These are phyloP conservation scores for Populus ilicifolia DNA, from an alignment of 345 rosid species.

Conservation along the genomic window DNA sequence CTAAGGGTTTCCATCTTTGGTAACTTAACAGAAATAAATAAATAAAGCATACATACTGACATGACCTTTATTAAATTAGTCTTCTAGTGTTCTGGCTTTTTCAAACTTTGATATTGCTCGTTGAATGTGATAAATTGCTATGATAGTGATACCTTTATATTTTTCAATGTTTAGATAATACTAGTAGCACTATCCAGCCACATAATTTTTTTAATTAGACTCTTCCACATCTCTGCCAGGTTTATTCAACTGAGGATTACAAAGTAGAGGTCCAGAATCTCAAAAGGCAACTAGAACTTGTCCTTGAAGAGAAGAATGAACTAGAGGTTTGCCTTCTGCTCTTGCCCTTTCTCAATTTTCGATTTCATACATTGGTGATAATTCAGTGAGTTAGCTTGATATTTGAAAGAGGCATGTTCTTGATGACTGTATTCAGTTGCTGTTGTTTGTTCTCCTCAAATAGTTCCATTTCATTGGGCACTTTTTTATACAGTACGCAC, in stretches of 20 bases:
- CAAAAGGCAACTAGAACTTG: conserved; percentile 51
- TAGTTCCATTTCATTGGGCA: not conserved
- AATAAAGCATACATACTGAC: not conserved
- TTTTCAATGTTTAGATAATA: not conserved
- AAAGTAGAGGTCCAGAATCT: conserved; percentile 53
- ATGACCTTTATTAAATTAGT: not conserved
- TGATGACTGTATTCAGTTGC: not conserved
- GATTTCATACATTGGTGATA: not conserved
- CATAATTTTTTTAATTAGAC: not conserved
- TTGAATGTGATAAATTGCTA: not conserved
- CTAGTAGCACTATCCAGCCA: not conserved
- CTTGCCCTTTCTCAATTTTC: not conserved
- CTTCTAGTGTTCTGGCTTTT: not conserved
- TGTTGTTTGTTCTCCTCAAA: not conserved
- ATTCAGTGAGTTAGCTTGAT: not conserved
- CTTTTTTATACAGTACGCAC: not conserved
- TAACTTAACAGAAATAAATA: not conserved
- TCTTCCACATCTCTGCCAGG: conserved; percentile 28
- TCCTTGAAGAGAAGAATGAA: conserved; percentile 53
- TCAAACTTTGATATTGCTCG: not conserved
- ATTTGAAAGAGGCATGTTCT: not conserved
- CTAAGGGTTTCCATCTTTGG: not conserved
- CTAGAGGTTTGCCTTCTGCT: conserved; percentile 52
- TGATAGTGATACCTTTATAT: not conserved
- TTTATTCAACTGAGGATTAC: conserved; percentile 23